A percentile compares a stretch with the other conserved stretches of the same genome.
These are phyloP conservation scores for Casuarina cunninghamiana DNA, from an alignment of 306 rosid genomes.

Conservation along the genomic window DNA sequence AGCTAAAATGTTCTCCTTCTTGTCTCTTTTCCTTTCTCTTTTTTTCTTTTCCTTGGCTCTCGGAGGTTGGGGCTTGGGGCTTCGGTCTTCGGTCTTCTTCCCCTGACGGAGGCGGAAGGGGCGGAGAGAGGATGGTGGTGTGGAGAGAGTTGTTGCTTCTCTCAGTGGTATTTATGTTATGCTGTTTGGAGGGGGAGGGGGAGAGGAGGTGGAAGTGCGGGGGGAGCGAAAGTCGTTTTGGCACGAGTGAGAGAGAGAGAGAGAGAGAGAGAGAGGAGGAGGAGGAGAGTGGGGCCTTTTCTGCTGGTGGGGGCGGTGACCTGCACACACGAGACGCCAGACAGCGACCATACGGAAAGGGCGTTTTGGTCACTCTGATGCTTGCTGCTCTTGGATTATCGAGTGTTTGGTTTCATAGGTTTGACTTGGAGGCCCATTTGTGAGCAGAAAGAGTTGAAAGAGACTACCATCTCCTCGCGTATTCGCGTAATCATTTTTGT, in stretches of 20 bases:
- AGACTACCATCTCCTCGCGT: too few species aligned
- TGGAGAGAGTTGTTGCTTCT: too few species aligned
- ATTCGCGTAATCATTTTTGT: too few species aligned
- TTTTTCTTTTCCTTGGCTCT: neutral
- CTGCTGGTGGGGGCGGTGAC: conserved; percentile 43
- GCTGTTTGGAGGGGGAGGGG: conserved; percentile 1
- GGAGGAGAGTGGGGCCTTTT: conserved; percentile 3
- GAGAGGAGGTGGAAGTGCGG: neutral
- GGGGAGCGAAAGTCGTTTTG: conserved; percentile 30
- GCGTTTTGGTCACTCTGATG: conserved; percentile 31
- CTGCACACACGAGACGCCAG: conserved; percentile 42
- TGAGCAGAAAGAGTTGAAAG: too few species aligned
- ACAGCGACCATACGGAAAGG: conserved; percentile 51
- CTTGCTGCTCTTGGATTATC: too few species aligned
- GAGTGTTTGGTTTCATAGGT: too few species aligned
- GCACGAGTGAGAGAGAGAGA: conserved; percentile 14
- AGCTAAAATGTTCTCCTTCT: neutral
- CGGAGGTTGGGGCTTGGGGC: too few species aligned
- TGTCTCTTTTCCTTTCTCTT: neutral
- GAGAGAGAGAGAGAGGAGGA: neutral
- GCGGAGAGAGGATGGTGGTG: neutral
- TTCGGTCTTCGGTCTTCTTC: too few species aligned
- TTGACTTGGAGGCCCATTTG: too few species aligned
- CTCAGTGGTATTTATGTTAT: too few species aligned
- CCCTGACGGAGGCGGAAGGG: neutral